Evolutionary conservation across 306 rosid genomes (phyloP), one percentile per base, ranked within the genome.

Genomic region (Ziziphus jujuba): DNA sequence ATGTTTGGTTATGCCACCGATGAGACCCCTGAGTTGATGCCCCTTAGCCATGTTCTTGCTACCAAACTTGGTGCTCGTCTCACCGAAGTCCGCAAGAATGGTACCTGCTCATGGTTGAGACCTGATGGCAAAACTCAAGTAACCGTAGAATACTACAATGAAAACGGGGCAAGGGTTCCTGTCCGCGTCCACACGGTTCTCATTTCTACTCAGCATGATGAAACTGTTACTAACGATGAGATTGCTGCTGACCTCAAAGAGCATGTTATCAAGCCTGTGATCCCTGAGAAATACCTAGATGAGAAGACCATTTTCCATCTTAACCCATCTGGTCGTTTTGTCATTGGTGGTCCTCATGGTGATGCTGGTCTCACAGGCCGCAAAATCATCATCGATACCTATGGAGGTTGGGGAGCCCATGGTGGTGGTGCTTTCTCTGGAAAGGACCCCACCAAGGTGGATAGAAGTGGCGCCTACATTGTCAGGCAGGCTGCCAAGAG

Each of bases 391-490:
- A 34, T 85, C 8, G 87, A 85, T 68, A 85, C 90, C 22, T 85
- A 85, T 40, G 90, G 90, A 24, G 90, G 90, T 61, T 85, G 90
- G 90, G 90, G 87, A 62, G 90, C 90, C 7, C 90, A 85, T 63
- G 90, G 90, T n/a, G 90, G 90, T 16, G 90, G 87, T 52, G 90
- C 90, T 20, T 85, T 85, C 80, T 85, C 87, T 16, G 84, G 87
- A 61, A 85, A 85, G 76, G 90, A 85, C 50, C 87, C 87, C 2
- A 80, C 90, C 55, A 85, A 82, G 76, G 90, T 82, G 1, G 90
- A 85, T n/a, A 75, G 90, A 72, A 82, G 91, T 23, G 87, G 85
- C 34, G 87, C 87, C 63, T 85, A 85, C 75, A 72, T 82, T 72
- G 91, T 82, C 40, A 80, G 91, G 74, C 91, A 85, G 77, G 91